These are phyloP conservation scores for Adansonia digitata DNA, from an alignment of 345 rosid genomes.

Conservation along the genomic window DNA sequence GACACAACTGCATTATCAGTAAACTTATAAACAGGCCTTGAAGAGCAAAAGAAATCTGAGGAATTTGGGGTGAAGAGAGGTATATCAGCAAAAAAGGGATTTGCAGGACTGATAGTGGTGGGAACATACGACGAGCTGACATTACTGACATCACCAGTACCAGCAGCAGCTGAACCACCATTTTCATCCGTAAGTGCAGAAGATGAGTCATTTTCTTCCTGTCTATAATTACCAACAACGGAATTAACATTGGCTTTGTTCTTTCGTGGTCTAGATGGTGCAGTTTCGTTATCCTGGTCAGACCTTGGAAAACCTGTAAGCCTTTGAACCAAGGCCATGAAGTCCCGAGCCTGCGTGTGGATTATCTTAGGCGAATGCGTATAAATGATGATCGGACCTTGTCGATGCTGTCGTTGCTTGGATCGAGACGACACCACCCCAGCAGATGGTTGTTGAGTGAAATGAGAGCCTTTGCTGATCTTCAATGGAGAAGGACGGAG, in stretches of 20 bases:
- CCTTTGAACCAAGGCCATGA: constrained; percentile 77
- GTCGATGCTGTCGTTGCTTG: no score
- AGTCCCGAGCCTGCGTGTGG: constrained; percentile 70
- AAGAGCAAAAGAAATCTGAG: constrained; percentile 31
- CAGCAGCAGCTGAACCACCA: no score
- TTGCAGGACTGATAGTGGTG: not conserved
- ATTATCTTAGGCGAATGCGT: constrained; percentile 65
- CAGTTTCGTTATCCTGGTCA: not conserved
- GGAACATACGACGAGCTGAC: not conserved
- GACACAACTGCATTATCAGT: no score
- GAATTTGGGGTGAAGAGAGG: constrained; percentile 34
- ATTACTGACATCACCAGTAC: not conserved
- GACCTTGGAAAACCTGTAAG: constrained; percentile 51
- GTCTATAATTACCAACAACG: no score
- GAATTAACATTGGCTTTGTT: no score
- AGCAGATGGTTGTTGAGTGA: constrained; percentile 33
- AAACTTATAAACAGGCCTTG: constrained; percentile 21
- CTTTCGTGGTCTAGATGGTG: no score
- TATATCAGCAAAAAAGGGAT: constrained; percentile 23
- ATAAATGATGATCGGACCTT: constrained; percentile 57
- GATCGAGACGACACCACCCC: no score
- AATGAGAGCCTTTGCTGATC: constrained; percentile 41
- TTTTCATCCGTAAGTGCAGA: constrained; percentile 9
- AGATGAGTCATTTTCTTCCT: constrained; percentile 9
- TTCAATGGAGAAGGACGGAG: constrained; percentile 32